Evolutionary conservation across 306 rosid genomes (phyloP).

Genomic region (Alnus rubra): DNA sequence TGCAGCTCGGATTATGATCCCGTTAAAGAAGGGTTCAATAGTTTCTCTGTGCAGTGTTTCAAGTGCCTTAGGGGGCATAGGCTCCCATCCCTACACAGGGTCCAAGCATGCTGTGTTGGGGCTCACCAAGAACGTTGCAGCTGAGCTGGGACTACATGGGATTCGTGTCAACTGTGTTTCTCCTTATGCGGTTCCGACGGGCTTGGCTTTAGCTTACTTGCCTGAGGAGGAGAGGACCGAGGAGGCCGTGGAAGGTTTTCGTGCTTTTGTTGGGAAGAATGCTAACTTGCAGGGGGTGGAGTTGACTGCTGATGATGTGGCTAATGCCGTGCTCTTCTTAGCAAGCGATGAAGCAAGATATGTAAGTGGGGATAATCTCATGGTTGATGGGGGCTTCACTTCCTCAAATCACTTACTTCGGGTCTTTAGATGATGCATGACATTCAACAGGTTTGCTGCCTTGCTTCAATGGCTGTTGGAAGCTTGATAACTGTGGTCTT

Average conservation of each 20-base stretch:
- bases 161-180: conserved; percentile 72
- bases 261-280: conserved; percentile 27
- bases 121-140: conserved; percentile 74
- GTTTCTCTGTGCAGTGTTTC: conserved; percentile 64
- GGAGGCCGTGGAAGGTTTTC: conserved; percentile 48
- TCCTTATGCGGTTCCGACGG: conserved; percentile 60
- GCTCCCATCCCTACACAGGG: conserved; percentile 72
- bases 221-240: conserved; percentile 66
- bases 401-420: conserved; percentile 46
- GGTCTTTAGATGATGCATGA: conserved; percentile 54
- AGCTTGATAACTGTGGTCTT: not conserved
- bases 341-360: conserved; percentile 79
- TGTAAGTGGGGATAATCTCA: conserved; percentile 70
- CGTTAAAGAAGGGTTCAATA: conserved; percentile 69
- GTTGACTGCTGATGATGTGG: conserved; percentile 60
- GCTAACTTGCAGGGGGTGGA: conserved; percentile 82
- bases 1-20: conserved; percentile 72
- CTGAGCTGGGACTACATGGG: conserved; percentile 68
- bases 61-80: conserved; percentile 49
- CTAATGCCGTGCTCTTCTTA: conserved; percentile 78
- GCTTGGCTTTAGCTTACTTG: conserved; percentile 66
- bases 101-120: conserved; percentile 85
- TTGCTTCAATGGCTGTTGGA: not conserved
- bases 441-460: not conserved
- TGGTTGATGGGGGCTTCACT: conserved; percentile 79